Evolutionary conservation across 306 rosid genomes (phyloP).

Genomic region (Trifolium subterraneum): DNA sequence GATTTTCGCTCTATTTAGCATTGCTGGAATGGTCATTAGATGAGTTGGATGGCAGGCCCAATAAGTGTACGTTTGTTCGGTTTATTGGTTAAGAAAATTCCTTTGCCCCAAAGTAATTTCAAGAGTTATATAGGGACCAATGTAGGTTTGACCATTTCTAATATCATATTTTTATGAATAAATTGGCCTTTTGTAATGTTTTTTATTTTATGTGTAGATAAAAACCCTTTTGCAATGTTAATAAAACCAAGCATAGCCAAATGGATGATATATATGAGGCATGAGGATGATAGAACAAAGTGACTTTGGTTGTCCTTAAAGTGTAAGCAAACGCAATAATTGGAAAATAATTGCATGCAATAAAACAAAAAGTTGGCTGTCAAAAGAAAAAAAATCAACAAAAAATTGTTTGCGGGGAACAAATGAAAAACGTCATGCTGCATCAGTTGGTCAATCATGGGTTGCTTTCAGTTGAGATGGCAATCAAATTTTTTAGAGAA

Average conservation of each 20-base stretch:
- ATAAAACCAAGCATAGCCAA: not conserved
- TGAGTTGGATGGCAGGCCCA: not conserved
- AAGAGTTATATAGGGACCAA: not conserved
- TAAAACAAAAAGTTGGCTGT: not conserved
- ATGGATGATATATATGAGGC: not conserved
- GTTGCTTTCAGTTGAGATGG: conserved; percentile 19
- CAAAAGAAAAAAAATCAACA: not conserved
- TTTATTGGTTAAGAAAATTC: not conserved
- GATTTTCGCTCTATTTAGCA: too few relatives aligned
- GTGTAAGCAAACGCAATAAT: conserved; percentile 8
- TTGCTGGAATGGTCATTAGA: not conserved
- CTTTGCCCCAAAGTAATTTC: not conserved
- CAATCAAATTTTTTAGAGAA: conserved; percentile 8
- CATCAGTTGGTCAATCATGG: conserved; percentile 9
- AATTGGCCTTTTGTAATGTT: not conserved
- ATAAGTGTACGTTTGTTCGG: not conserved
- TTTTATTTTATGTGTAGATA: too few relatives aligned
- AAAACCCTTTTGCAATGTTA: too few relatives aligned
- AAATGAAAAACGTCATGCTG: conserved; percentile 1
- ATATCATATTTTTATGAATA: not conserved
- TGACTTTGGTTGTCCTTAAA: conserved; percentile 26
- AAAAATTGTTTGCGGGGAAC: conserved; percentile 18
- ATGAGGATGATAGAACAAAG: not conserved
- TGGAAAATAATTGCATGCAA: conserved; percentile 27
- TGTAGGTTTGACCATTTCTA: not conserved